Evolutionary conservation across 495 filamentous ascomycete genomes (phyloP).

Genomic region (Podospora sp.): DNA sequence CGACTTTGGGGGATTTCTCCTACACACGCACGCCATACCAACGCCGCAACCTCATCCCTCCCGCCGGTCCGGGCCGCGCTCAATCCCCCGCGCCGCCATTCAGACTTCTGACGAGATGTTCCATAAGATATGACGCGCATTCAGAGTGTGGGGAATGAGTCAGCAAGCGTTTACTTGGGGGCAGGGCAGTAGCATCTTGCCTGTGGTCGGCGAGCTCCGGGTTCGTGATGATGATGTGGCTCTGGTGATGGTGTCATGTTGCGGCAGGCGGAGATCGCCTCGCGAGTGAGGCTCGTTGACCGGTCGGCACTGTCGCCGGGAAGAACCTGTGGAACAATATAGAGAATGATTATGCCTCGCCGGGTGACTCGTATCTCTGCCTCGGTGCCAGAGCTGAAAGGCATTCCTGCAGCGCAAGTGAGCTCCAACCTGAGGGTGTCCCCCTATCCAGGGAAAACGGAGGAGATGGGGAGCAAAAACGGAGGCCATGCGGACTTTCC

Average conservation of each 20-base stretch:
- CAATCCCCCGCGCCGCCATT: not conserved
- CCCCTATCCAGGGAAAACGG: not conserved
- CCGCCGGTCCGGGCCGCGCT: not conserved
- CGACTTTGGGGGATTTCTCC: not conserved
- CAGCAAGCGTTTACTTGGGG: not conserved
- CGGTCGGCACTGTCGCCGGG: not conserved
- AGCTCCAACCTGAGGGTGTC: not conserved
- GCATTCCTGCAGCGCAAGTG: not conserved
- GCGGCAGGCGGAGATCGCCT: not conserved
- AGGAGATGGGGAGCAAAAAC: not conserved
- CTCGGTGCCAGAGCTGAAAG: not conserved
- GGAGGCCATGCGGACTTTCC: not conserved
- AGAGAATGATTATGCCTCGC: not conserved
- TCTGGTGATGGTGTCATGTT: not conserved
- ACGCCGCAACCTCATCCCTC: not conserved
- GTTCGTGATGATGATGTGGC: not conserved
- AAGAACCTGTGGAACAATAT: constrained; percentile 4
- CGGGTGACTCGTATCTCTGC: constrained; percentile 1
- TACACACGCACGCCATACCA: not conserved
- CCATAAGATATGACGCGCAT: not conserved
- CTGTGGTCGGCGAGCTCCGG: not conserved
- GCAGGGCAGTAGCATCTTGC: not conserved
- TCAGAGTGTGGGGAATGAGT: not conserved
- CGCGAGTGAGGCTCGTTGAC: not conserved
- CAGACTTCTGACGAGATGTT: not conserved